Base-by-base conservation (phyloP, 2,329 filamentous ascomycete genomes). In the Zymoseptoria passerinii region DNA sequence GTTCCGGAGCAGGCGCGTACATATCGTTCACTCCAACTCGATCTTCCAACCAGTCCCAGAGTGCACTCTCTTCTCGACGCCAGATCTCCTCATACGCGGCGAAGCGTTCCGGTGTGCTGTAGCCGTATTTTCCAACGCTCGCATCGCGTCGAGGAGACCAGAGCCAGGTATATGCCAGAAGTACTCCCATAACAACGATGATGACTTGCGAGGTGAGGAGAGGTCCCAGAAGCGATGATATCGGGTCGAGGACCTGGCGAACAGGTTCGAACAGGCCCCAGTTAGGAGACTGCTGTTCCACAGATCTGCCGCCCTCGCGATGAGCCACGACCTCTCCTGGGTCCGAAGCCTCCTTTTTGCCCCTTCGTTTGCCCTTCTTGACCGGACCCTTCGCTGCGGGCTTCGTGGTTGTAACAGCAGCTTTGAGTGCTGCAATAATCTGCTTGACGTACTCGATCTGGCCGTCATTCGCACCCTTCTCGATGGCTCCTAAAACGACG, bases 21-120 rank as follows among this genome's bases (percentile, higher is more conserved):
- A 60, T 70, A 3, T 78, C 77, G 57, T 90, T 87, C 70, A 94
- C 77, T 1, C 90, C 88, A 1, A 90, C 86, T 18, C 92, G 82
- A 67, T 95, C 89, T 72, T 96, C 92, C 4, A 96, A 77, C 92
- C 92, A 96, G 58, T 89, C 86, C 92, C 92, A 96, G 8, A 96
- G 77, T 67, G 94, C 90, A 64, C 83, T 90, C 71, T 96, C 92
- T 72, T 96, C 90, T 48, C 84, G 80, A 40, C 85, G 81, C 92
- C 92, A 99, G 69, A 97, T 88, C 74, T 96, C 89, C 65, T 97
- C 92, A 71, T 96, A 97, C 0, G 89, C 90, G 1, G 87, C 85
- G 16, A 91, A 76, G 5, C 91, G 83, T 57, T 92, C 85, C 0
- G 88, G 81, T 3, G 76, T 70, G 0, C 74, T 68, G 57, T 77